Evolutionary conservation across 2,329 filamentous ascomycete species (phyloP).

Genomic region (Sclerotinia minor): DNA sequence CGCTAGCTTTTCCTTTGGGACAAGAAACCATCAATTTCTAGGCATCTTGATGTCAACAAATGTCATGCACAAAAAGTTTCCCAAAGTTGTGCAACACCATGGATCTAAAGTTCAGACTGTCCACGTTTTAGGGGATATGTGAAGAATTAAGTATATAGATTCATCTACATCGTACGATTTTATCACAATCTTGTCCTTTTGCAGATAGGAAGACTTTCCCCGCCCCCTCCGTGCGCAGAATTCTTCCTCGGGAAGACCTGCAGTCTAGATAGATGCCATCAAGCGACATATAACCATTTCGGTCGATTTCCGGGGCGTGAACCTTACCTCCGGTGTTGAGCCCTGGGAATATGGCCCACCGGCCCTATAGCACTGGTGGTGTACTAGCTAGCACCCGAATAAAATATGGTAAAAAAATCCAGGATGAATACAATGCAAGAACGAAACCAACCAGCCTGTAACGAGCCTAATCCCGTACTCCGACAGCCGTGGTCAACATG

Average conservation of each 20-base stretch:
- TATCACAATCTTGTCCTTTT: slow-evolving; percentile 20
- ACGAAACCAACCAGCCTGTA: not conserved
- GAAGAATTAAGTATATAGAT: slow-evolving; percentile 12
- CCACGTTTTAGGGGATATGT: not conserved
- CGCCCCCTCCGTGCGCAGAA: not conserved
- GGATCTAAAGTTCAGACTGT: not conserved
- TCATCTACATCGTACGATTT: slow-evolving; percentile 5
- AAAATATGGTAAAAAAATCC: not conserved
- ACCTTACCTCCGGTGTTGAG: not conserved
- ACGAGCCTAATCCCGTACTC: not conserved
- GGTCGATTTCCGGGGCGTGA: not conserved
- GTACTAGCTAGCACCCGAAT: not conserved
- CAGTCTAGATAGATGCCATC: not conserved
- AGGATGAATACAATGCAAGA: not conserved
- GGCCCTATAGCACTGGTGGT: not conserved
- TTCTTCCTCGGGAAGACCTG: not conserved
- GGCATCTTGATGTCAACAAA: not conserved
- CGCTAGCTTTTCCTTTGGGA: not conserved
- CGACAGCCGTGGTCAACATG: not conserved
- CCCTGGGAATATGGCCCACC: not conserved
- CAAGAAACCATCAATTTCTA: not conserved
- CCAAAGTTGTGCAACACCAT: not conserved
- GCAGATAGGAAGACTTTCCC: slow-evolving; percentile 15
- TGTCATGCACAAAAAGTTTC: not conserved
- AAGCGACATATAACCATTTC: not conserved